A percentile compares a stretch with the other conserved stretches of the same genome.
Conservation (phyloP, 129 eudicot genomes). For the Chrysanthemum seticuspe region DNA sequence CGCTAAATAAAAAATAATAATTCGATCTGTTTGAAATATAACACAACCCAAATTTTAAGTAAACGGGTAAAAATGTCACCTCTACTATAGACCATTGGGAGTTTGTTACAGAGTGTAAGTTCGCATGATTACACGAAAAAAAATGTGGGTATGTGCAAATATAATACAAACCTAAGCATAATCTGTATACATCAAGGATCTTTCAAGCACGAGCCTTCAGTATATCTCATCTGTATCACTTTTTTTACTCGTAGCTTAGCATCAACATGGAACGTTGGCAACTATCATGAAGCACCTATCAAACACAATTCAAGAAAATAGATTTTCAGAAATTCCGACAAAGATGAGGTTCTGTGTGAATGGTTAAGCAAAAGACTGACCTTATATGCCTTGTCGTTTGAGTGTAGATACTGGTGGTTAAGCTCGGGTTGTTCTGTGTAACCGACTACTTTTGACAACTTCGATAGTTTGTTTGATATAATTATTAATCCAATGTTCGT, state of each 20-base stretch:
- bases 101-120: no score
- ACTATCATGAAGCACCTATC: not conserved
- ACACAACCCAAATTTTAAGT: not conserved
- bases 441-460: constrained; percentile 15
- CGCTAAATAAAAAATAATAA: not conserved
- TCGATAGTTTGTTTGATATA: not conserved
- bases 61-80: not conserved
- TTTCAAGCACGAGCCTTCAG: not conserved
- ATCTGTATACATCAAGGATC: not conserved
- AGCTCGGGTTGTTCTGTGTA: constrained; percentile 8
- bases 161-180: constrained; percentile 19
- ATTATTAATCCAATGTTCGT: constrained; percentile 44
- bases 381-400: constrained; percentile 13
- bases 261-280: constrained; percentile 20
- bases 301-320: constrained; percentile 10
- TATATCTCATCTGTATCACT: not conserved
- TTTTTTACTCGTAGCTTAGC: constrained; percentile 8
- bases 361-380: constrained; percentile 17
- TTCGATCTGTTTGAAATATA: no score
- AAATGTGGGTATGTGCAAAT: constrained; percentile 22
- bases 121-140: not conserved
- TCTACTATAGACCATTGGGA: not conserved
- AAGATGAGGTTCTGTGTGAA: not conserved
- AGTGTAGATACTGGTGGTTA: constrained; percentile 13
- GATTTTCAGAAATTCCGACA: not conserved